Evolutionary conservation across 1,139 yeast species (phyloP).

Genomic region (Dujonia santamariae): DNA sequence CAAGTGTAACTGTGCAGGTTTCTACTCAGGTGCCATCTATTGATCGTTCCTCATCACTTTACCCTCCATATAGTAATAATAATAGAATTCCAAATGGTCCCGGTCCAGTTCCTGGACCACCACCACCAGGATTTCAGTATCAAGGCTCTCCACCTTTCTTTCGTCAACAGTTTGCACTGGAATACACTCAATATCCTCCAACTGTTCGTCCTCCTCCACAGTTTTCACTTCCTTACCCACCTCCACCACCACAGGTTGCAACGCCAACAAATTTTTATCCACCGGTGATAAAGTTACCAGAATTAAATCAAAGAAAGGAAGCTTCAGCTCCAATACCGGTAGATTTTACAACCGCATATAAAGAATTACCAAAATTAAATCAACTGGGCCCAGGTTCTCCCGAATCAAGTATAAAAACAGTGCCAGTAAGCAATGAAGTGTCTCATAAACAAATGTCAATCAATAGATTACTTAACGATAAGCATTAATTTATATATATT

Average conservation of each 20-base stretch:
- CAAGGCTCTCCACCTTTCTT: not conserved
- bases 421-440: conserved; percentile 1
- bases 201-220: not conserved
- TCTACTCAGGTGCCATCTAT: conserved; percentile 10
- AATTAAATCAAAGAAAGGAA: conserved; percentile 3
- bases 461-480: conserved; percentile 7
- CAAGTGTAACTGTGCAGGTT: not conserved
- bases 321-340: conserved; percentile 12
- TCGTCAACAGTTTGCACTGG: no score
- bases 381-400: no score
- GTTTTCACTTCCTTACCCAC: not conserved
- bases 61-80: conserved; percentile 31
- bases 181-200: not conserved
- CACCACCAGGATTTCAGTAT: conserved; percentile 21
- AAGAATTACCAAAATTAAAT: no score
- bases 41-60: conserved; percentile 18
- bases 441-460: conserved; percentile 7
- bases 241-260: conserved; percentile 2
- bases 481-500: no score
- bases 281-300: conserved; percentile 3
- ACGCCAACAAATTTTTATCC: not conserved
- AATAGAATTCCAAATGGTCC: conserved; percentile 47
- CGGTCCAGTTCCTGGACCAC: conserved; percentile 46
- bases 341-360: conserved; percentile 12
- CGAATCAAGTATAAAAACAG: not conserved